These are phyloP conservation scores for Aphanomyces astaci DNA, from an alignment of 352 stramenopile species.

Conservation along the genomic window DNA sequence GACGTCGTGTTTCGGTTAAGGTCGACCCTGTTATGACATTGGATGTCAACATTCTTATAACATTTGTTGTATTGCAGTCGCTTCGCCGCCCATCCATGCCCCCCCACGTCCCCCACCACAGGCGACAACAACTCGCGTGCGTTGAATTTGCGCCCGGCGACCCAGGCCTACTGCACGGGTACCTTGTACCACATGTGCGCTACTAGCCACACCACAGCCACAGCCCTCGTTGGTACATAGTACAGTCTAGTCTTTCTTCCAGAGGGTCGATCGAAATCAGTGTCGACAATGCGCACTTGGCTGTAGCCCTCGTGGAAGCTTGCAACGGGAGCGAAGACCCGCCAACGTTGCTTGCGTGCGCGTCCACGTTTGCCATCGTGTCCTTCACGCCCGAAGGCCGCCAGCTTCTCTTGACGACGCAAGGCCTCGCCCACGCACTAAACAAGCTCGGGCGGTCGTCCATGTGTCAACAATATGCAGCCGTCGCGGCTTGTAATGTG, in stretches of 20 bases:
- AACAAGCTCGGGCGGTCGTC: constrained; percentile 63
- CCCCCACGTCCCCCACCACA: no score
- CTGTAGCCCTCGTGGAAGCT: constrained; percentile 49
- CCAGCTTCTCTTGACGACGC: constrained; percentile 38
- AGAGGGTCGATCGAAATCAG: no score
- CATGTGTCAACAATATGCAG: constrained; percentile 71
- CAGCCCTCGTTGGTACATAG: constrained; percentile 6
- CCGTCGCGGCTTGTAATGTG: constrained; percentile 71
- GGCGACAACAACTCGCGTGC: no score
- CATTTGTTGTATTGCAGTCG: no score
- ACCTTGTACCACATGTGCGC: constrained; percentile 71
- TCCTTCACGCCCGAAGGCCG: constrained; percentile 61
- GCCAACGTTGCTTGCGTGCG: constrained; percentile 57
- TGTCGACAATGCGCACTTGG: no score
- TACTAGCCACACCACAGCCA: constrained; percentile 29
- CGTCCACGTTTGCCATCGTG: constrained; percentile 69
- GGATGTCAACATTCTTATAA: no score
- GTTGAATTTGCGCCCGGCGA: constrained; percentile 27
- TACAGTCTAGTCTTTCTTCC: no score
- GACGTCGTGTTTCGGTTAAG: constrained; percentile 5
- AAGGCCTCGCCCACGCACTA: constrained; percentile 49
- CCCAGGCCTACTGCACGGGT: constrained; percentile 61
- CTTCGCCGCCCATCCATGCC: no score
- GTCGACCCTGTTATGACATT: background rate
- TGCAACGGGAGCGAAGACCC: constrained; percentile 69